Conservation (phyloP, 192 early-diverging fungal genomes). For the Backusella morwellensis region DNA sequence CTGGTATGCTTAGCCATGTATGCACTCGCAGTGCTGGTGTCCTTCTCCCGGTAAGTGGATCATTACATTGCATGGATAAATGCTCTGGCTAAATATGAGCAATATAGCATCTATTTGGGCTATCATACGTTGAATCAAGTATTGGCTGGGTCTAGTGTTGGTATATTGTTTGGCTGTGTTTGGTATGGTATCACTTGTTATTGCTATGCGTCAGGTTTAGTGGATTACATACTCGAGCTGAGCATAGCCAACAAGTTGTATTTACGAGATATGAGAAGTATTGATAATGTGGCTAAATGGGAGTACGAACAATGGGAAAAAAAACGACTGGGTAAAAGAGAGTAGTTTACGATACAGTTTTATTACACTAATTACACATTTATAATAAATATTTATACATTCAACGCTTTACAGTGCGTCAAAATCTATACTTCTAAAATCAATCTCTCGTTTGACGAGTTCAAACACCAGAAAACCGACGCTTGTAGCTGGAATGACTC, state of each 20-base stretch:
- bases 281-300: conserved; percentile 46
- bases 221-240: conserved; percentile 41
- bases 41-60: conserved; percentile 26
- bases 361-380: neutral
- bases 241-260: conserved; percentile 40
- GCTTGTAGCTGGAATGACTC: conserved; percentile 57
- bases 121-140: conserved; percentile 79
- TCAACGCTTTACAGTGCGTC: neutral
- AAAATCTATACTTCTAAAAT: conserved; percentile 36
- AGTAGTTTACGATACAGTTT: neutral
- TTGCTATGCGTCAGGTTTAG: conserved; percentile 36
- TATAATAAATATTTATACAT: conserved; percentile 1
- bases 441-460: conserved; percentile 55
- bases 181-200: conserved; percentile 52
- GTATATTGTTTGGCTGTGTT: conserved; percentile 48
- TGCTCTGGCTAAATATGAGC: neutral
- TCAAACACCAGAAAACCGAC: conserved; percentile 66
- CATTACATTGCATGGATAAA: neutral
- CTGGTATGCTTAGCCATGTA: conserved; percentile 14
- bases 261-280: conserved; percentile 43
- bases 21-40: conserved; percentile 21
- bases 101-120: conserved; percentile 58
- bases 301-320: conserved; percentile 53
- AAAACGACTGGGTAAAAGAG: neutral
- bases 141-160: conserved; percentile 57